A percentile compares a stretch with the other conserved stretches of the same genome.
Conservation (phyloP, 106 monocot genomes). For the Allium sativum region DNA sequence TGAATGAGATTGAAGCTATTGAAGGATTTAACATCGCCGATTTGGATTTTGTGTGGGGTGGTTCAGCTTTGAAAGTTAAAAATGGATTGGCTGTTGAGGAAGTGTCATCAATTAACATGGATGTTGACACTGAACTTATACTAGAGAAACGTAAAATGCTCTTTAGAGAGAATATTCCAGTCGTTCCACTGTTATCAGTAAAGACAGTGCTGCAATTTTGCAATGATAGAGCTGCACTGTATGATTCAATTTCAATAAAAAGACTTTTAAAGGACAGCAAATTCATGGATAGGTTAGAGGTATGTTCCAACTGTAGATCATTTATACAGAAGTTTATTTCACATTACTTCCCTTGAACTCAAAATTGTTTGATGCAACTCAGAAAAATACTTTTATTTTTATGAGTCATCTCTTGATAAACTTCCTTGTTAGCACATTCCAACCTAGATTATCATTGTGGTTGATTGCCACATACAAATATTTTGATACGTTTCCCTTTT, state of each 20-base stretch:
- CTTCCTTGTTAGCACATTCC: too few species aligned
- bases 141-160: conserved; percentile 38
- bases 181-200: conserved; percentile 54
- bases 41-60: conserved; percentile 81
- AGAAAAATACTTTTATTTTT: too few species aligned
- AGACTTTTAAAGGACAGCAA: conserved; percentile 31
- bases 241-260: conserved; percentile 28
- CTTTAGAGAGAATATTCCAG: conserved; percentile 76
- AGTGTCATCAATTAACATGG: conserved; percentile 5
- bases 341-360: too few species aligned
- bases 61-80: conserved; percentile 44
- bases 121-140: conserved; percentile 21
- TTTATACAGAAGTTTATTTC: conserved; percentile 3
- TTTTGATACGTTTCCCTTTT: not conserved
- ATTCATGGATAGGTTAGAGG: conserved; percentile 19
- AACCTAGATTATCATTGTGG: too few species aligned
- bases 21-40: conserved; percentile 41
- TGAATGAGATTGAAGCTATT: conserved; percentile 57
- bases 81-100: conserved; percentile 33
- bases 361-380: not conserved
- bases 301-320: too few species aligned
- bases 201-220: conserved; percentile 56
- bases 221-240: conserved; percentile 28
- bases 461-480: too few species aligned
- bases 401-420: too few species aligned